These are phyloP conservation scores for Phytophthora gonapodyides DNA, from an alignment of 352 stramenopile genomes.

Conservation along the genomic window DNA sequence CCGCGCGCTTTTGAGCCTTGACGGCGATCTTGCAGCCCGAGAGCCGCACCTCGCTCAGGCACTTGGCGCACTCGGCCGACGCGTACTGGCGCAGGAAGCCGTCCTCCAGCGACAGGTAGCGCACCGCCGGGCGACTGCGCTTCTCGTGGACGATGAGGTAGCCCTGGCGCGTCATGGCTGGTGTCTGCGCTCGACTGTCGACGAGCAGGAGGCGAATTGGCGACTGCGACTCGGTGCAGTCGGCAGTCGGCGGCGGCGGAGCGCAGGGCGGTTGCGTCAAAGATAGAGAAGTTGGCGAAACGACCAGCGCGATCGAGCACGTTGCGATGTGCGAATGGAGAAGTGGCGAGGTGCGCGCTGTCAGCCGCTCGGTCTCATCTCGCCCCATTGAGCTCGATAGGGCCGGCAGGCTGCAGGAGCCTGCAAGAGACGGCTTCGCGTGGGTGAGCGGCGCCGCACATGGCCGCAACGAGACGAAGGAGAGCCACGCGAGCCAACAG, in stretches of 20 bases:
- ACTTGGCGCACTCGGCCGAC: slow-evolving; percentile 41
- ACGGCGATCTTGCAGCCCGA: slow-evolving; percentile 85
- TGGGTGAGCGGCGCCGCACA: slow-evolving; percentile 13
- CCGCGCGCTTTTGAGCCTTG: slow-evolving; percentile 74
- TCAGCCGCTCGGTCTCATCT: slow-evolving; percentile 21
- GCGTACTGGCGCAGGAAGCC: slow-evolving; percentile 79
- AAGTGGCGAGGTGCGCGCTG: slow-evolving; percentile 12
- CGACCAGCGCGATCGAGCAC: slow-evolving; percentile 7
- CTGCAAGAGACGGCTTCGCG: slow-evolving; percentile 2
- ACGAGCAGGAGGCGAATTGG: slow-evolving; percentile 23
- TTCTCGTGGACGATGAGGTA: slow-evolving; percentile 83
- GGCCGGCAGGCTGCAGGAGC: slow-evolving; percentile 4
- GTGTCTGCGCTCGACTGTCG: slow-evolving; percentile 5
- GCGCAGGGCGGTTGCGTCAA: slow-evolving; percentile 25
- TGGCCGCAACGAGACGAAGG: slow-evolving; percentile 21
- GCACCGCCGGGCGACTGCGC: slow-evolving; percentile 48
- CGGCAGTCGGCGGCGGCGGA: background rate
- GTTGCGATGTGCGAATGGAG: slow-evolving; percentile 25
- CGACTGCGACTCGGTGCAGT: slow-evolving; percentile 25
- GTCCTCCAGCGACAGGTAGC: slow-evolving; percentile 83
- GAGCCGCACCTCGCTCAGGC: slow-evolving; percentile 69
- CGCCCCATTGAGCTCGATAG: slow-evolving; percentile 9
- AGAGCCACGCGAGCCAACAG: slow-evolving; percentile 20
- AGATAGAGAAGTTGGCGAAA: slow-evolving; percentile 28
- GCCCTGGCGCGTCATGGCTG: slow-evolving; percentile 69